Base-by-base conservation (phyloP, 202 grass and related monocot species). In the Setaria italica region DNA sequence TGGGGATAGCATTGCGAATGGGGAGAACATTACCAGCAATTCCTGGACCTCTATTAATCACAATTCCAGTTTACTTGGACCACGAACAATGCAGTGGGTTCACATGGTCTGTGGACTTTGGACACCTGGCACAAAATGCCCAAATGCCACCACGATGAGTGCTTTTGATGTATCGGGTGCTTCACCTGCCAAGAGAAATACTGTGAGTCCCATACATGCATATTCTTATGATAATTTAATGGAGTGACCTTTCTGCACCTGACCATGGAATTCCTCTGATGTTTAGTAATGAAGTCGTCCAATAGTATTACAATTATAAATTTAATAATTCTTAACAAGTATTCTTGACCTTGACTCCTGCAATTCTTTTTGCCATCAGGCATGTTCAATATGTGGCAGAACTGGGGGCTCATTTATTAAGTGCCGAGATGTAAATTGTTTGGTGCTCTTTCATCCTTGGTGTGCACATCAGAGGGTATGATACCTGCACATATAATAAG, bases 31-130 rank as follows among this genome's bases (percentile, higher is more conserved):
- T 41, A 16, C 74, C 33, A 90, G 49, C 69, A 74, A 82, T 62
- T 87, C 43, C 16, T 83, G 76, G 86, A 70, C 66, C 19, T 69
- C 41, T 71, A 56, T 72, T 37, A 89, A 69, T 72, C 79, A 79
- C 60, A 72, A 55, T 68, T 55, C 85, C 32, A 84, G 90, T 82
- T 37, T 90, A 79, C 37, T 89, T 84, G 80, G 85, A 77, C 77
- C 21, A 76, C 70, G 68, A 39, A 78, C 63, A 70, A 85, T 56
- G 51, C 91, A 92, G 62, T 99, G 96, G 96, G 82, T 99, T 85
- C 96, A 99, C 78, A 84, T 99, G 87, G 96, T 99, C 85, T 99
- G 96, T 87, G 90, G 91, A 41, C 84, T 99, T 10, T 99, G 96
- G 96, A 99, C 93, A 48, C 96, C 96, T 80, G 91, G 93, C 81